Evolutionary conservation across 1,284 basidiomycete genomes (phyloP).

Genomic region (Cutaneotrichosporon daszewskae): DNA sequence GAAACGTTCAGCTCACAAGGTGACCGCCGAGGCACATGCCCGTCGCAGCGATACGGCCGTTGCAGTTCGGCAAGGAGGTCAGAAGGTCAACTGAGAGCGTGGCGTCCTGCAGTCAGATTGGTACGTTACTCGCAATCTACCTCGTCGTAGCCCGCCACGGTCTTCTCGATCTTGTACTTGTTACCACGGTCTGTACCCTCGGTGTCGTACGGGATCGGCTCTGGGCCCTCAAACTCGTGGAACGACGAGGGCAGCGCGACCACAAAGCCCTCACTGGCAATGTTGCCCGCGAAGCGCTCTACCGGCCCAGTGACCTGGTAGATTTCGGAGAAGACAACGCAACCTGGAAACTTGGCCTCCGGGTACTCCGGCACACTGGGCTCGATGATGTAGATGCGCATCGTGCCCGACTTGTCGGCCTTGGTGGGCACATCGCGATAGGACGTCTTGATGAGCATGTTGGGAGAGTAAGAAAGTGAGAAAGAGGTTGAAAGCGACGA

Average conservation of each 20-base stretch:
- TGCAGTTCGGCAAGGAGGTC: conserved; percentile 68
- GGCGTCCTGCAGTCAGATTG: conserved; percentile 56
- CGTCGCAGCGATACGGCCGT: conserved; percentile 68
- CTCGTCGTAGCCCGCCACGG: conserved; percentile 75
- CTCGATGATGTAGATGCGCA: conserved; percentile 57
- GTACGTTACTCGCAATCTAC: conserved; percentile 45
- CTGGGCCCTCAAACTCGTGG: conserved; percentile 84
- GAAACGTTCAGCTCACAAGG: conserved; percentile 48
- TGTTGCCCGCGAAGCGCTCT: conserved; percentile 70
- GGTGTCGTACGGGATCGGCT: conserved; percentile 75
- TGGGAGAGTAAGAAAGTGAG: not conserved
- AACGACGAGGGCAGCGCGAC: conserved; percentile 52
- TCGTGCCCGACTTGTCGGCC: conserved; percentile 58
- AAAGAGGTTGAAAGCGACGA: not conserved
- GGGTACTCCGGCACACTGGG: conserved; percentile 46
- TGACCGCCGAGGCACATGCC: conserved; percentile 51
- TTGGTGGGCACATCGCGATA: conserved; percentile 68
- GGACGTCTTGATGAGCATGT: conserved; percentile 74
- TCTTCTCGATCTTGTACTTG: conserved; percentile 84
- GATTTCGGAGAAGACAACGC: conserved; percentile 49
- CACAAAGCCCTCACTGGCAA: conserved; percentile 68
- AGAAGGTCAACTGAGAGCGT: conserved; percentile 70
- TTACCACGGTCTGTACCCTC: conserved; percentile 89
- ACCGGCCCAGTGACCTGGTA: conserved; percentile 48
- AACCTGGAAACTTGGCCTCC: conserved; percentile 47